phyloP scores from a whole-genome alignment of 495 filamentous ascomycete genomes.

The Jackrogersella multiformis region DNA sequence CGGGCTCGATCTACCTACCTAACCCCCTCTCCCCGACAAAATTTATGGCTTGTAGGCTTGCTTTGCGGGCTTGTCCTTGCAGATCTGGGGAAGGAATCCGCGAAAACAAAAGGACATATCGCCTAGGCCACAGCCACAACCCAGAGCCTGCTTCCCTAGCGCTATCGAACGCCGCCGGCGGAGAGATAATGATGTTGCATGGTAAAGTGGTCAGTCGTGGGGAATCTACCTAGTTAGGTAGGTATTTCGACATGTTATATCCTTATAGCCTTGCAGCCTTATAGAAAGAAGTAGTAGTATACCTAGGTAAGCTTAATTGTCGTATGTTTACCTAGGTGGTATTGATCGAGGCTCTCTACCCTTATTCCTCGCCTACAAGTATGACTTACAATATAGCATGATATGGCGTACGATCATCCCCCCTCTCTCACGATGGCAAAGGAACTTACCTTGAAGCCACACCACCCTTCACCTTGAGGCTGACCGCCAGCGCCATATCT shows the following conservation, averaged over 20 bases:
- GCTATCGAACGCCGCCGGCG: constrained; percentile 10
- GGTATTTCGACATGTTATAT: neutral
- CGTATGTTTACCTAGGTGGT: no score
- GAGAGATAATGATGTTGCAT: constrained; percentile 19
- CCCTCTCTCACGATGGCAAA: constrained; percentile 7
- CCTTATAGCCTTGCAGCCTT: neutral
- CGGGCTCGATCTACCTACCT: neutral
- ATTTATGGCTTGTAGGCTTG: constrained; percentile 1
- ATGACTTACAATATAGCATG: neutral
- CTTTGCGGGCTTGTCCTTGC: constrained; percentile 1
- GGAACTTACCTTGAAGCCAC: neutral
- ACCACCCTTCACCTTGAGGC: constrained; percentile 31
- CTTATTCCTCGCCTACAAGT: neutral
- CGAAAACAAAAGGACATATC: constrained; percentile 12
- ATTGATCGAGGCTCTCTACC: neutral
- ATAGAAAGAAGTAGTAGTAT: neutral
- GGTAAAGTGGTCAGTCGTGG: constrained; percentile 20
- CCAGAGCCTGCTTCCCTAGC: constrained; percentile 41
- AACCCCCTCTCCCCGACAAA: no score
- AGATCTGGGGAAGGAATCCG: constrained; percentile 33
- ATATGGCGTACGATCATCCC: neutral
- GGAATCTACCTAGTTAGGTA: neutral
- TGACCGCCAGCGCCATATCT: constrained; percentile 11
- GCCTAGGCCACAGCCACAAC: constrained; percentile 29
- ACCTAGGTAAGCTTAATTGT: no score